Base-by-base conservation (phyloP, 768 basidiomycete genomes). In the Termitomyces sp. region DNA sequence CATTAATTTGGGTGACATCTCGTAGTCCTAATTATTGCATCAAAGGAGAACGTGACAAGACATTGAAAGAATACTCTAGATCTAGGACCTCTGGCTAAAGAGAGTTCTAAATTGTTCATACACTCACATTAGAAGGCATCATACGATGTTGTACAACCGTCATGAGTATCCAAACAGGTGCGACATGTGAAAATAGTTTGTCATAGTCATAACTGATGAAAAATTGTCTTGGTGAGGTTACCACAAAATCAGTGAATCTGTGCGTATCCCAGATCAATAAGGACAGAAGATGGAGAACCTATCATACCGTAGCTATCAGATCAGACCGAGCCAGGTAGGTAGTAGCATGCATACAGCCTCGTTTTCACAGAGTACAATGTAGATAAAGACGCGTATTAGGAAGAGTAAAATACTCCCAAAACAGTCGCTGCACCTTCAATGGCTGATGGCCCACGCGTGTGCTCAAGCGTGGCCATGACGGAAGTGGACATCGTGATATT, bases 401-500 rank as follows among this genome's bases (percentile, higher is more conserved):
- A 2, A 32, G 11, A 35, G 2, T 3, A 15, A 24, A 28, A 3
- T 10, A 0, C 15, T 22, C 3, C 7, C 12, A 24, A 45, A 1
- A 7, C 4, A 51, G 0, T 35, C 14, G 54, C 54, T 43, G 38
- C 37, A 45, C 14, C 22, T 26, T 40, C 45, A 35, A n/a, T 24
- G 49, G 6, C 17, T 50, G 21, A n/a, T 37, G 24, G 24, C 41
- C 30, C 22, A 53, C 56, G 45, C 53, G 54, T 53, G 42, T 43
- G 45, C 28, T 30, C n/a, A 21, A 35, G 45, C 34, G 34, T 14
- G 41, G 42, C 43, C 51, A 55, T 53, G 56, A 57, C 59, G 48
- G 45, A 58, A 58, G 53, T 50, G 51, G 56, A 45, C 50, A 41
- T 41, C 37, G 43, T 44, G 41, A 48, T 59, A 30, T 57, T 60